A percentile compares a stretch with the other conserved stretches of the same genome.
Evolutionary conservation across 371 early-diverging fungal species (phyloP).

Genomic region (Sporodiniella umbellata): DNA sequence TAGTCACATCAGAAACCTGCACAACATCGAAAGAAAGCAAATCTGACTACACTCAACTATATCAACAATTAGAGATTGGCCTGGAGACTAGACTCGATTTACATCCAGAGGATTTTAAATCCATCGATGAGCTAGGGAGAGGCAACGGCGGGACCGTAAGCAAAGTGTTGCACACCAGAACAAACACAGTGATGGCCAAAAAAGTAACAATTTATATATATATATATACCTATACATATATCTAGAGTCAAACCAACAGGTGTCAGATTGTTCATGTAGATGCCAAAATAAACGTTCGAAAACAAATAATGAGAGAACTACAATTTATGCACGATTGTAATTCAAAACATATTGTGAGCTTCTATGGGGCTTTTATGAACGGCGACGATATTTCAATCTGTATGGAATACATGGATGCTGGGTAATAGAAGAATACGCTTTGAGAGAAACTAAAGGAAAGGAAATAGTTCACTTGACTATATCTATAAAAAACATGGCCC

Average conservation of each 20-base stretch:
- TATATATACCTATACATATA: neutral
- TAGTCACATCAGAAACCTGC: constrained; percentile 21
- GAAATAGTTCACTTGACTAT: constrained; percentile 66
- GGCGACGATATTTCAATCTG: constrained; percentile 84
- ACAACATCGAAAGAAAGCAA: constrained; percentile 6
- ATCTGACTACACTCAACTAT: constrained; percentile 34
- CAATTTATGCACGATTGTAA: constrained; percentile 87
- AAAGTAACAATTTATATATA: too few species aligned
- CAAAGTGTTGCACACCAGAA: constrained; percentile 73
- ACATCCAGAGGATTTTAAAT: constrained; percentile 78
- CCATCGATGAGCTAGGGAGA: constrained; percentile 77
- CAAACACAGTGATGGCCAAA: constrained; percentile 80
- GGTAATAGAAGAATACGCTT: constrained; percentile 35
- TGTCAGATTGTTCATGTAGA: constrained; percentile 78
- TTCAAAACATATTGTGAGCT: constrained; percentile 83
- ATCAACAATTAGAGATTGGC: constrained; percentile 66
- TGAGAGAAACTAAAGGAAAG: neutral
- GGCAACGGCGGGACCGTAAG: constrained; percentile 88
- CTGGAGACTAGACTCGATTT: constrained; percentile 75
- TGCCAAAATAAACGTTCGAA: constrained; percentile 63
- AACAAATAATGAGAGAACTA: constrained; percentile 85
- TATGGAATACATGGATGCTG: constrained; percentile 90
- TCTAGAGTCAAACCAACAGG: neutral
- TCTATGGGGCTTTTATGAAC: constrained; percentile 84
- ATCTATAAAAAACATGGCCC: constrained; percentile 78